Percentiles rank a stretch among this genome's conserved stretches.
phyloP scores from a whole-genome alignment of 1,284 basidiomycete species.

The Sphaerobolus stellatus region DNA sequence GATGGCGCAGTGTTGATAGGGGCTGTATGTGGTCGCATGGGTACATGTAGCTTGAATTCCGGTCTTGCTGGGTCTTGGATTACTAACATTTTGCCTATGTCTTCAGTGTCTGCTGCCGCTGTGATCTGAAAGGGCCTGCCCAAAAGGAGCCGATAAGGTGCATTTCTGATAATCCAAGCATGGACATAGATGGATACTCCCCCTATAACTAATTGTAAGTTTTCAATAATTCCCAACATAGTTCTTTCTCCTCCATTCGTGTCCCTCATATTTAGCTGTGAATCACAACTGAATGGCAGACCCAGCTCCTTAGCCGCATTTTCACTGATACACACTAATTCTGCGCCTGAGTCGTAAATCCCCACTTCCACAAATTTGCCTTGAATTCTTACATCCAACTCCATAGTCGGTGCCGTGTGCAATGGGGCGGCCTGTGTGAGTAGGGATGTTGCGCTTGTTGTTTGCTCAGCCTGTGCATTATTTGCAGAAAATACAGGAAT shows the following conservation, averaged over 20 bases:
- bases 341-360: not conserved
- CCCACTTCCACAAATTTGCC: not conserved
- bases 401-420: not conserved
- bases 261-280: not conserved
- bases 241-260: not conserved
- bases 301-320: not conserved
- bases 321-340: not conserved
- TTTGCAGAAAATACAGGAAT: too few relatives aligned
- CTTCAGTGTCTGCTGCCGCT: not conserved
- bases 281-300: not conserved
- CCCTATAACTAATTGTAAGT: slow-evolving; percentile 15
- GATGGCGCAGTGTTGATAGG: not conserved
- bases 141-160: slow-evolving; percentile 19
- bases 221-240: slow-evolving; percentile 7
- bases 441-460: too few relatives aligned
- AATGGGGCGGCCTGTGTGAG: too few relatives aligned
- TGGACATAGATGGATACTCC: slow-evolving; percentile 21
- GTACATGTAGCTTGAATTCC: not conserved
- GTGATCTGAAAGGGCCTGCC: slow-evolving; percentile 19
- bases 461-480: too few relatives aligned
- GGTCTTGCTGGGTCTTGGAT: not conserved
- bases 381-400: not conserved
- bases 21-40: not conserved
- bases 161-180: slow-evolving; percentile 19
- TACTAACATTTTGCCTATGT: not conserved